Conservation (phyloP, 169 alveolate genomes). For the Theileria orientalis region DNA sequence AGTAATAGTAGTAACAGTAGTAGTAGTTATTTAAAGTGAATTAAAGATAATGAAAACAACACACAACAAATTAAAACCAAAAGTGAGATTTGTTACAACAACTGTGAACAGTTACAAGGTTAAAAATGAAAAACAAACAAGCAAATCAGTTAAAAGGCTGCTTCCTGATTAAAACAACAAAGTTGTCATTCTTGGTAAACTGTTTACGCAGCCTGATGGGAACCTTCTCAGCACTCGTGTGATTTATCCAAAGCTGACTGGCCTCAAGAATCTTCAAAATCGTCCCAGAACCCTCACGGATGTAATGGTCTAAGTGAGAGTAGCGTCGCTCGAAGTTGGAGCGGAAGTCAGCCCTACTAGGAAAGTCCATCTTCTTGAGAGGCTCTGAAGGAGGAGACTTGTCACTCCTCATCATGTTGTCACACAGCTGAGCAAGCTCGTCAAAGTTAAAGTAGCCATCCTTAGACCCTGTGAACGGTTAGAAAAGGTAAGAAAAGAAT, state of each 20-base stretch:
- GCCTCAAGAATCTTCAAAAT: constrained; percentile 40
- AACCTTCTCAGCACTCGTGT: constrained; percentile 26
- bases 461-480: no score
- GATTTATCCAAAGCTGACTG: constrained; percentile 33
- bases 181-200: constrained; percentile 22
- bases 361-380: no score
- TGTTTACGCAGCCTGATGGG: constrained; percentile 10
- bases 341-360: no score
- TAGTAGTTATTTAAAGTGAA: neutral
- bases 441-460: neutral
- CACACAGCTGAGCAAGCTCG: neutral
- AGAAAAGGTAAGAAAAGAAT: no score
- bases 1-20: neutral
- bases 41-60: no score
- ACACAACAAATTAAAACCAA: no score
- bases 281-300: constrained; percentile 35
- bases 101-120: neutral
- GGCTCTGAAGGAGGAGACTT: no score
- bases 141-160: neutral
- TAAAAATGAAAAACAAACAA: neutral
- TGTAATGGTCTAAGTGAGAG: no score
- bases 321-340: no score
- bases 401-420: neutral
- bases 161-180: constrained; percentile 16
- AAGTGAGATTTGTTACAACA: neutral